Conservation (phyloP, 257 asterid species). For the Gentiana straminea region DNA sequence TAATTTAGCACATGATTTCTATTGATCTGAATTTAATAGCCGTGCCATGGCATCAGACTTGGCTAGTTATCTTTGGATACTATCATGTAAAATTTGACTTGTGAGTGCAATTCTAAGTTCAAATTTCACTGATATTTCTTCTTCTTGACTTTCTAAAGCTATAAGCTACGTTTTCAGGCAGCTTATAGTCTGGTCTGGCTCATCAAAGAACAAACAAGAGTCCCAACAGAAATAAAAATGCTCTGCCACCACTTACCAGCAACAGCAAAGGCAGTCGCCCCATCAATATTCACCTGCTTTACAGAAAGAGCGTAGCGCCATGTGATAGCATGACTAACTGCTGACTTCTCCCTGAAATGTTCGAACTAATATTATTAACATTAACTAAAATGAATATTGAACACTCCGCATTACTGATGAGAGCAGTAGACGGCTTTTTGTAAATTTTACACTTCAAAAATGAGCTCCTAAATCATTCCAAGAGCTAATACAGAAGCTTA, state of each 20-base stretch:
- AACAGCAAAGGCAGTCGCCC: slow-evolving; percentile 72
- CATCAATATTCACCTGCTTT: slow-evolving; percentile 56
- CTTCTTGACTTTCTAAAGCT: no score
- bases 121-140: no score
- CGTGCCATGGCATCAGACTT: no score
- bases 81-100: not conserved
- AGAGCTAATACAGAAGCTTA: no score
- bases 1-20: no score
- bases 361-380: not conserved
- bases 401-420: no score
- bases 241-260: slow-evolving; percentile 47
- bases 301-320: slow-evolving; percentile 53
- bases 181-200: no score
- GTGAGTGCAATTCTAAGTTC: no score
- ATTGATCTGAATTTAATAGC: no score
- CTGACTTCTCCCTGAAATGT: slow-evolving; percentile 69
- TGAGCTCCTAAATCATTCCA: no score
- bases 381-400: not conserved
- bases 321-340: slow-evolving; percentile 78
- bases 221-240: slow-evolving; percentile 3
- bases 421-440: no score
- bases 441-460: no score
- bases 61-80: not conserved
- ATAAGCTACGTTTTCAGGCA: not conserved
- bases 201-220: not conserved